A percentile compares a stretch with the other conserved stretches of the same genome.
Conservation (phyloP, 1,139 yeast species). For the Debaryomyces psychrophilus region DNA sequence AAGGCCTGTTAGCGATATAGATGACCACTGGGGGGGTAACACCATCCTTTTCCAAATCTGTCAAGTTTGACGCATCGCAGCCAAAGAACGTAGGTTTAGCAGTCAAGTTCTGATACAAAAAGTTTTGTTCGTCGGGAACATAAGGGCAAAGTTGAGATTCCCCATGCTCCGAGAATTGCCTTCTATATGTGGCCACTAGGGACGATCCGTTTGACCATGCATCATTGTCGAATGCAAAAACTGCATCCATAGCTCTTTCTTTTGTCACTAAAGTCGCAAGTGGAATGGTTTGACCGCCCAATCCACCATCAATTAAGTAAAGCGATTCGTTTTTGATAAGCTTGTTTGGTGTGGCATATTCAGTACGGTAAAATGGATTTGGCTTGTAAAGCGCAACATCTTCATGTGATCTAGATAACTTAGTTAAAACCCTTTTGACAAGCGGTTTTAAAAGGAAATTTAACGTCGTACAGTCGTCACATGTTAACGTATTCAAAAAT, state of each 20-base stretch:
- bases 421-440: conserved; percentile 44
- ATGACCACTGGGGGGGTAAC: conserved; percentile 42
- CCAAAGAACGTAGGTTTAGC: conserved; percentile 50
- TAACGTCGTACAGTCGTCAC: conserved; percentile 47
- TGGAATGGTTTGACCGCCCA: conserved; percentile 43
- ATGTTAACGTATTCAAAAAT: conserved; percentile 61
- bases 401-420: conserved; percentile 41
- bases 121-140: conserved; percentile 72
- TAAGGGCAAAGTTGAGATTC: conserved; percentile 69
- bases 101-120: conserved; percentile 43
- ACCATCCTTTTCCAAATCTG: conserved; percentile 37
- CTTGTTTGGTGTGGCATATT: conserved; percentile 35
- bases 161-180: conserved; percentile 64
- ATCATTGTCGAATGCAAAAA: conserved; percentile 41
- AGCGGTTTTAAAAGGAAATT: conserved; percentile 52
- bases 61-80: conserved; percentile 43
- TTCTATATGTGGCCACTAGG: conserved; percentile 52
- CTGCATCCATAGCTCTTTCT: conserved; percentile 39
- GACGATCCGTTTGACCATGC: conserved; percentile 37
- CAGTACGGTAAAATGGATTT: conserved; percentile 54
- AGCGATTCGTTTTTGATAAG: conserved; percentile 37
- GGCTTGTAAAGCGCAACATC: conserved; percentile 50
- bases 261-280: conserved; percentile 39
- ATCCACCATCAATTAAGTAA: conserved; percentile 46
- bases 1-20: conserved; percentile 47